phyloP scores from a whole-genome alignment of 2,329 filamentous ascomycete species.

The Aschersonia sp. region DNA sequence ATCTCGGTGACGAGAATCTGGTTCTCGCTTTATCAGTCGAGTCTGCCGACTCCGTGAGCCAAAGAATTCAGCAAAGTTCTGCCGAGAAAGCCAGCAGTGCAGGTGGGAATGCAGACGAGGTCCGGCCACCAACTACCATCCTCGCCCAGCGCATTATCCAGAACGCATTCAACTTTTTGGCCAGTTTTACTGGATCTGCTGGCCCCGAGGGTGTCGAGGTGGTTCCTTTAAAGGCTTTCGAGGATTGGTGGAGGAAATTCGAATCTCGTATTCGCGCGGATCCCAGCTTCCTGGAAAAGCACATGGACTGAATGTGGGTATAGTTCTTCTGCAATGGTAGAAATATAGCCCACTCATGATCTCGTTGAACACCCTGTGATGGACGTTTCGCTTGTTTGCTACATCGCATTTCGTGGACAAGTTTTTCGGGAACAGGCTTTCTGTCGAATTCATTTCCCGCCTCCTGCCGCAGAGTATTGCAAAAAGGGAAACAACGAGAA shows the following conservation, averaged over 20 bases:
- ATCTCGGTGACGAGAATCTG: conserved; percentile 30
- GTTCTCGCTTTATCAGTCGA: conserved; percentile 77
- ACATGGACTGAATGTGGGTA: conserved; percentile 10
- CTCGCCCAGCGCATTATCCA: conserved; percentile 89
- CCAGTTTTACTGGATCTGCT: conserved; percentile 62
- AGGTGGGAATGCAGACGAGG: neutral
- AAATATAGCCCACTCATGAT: no score
- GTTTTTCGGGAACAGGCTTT: no score
- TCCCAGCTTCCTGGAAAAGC: conserved; percentile 73
- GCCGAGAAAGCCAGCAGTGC: conserved; percentile 11
- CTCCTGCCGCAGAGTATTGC: no score
- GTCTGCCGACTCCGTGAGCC: conserved; percentile 54
- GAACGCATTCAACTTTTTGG: conserved; percentile 93
- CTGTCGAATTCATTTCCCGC: no score
- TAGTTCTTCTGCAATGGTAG: neutral
- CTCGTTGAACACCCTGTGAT: no score
- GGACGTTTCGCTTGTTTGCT: no score
- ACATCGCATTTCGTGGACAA: no score
- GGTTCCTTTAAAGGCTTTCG: conserved; percentile 85
- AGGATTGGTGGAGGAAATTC: conserved; percentile 97
- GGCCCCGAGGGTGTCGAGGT: conserved; percentile 58
- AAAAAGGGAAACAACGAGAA: no score
- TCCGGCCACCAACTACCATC: conserved; percentile 50
- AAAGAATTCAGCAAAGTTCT: conserved; percentile 48
- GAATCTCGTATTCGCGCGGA: conserved; percentile 74